Evolutionary conservation across 495 filamentous ascomycete species (phyloP).

Genomic region (Hypoxylon intermedium): DNA sequence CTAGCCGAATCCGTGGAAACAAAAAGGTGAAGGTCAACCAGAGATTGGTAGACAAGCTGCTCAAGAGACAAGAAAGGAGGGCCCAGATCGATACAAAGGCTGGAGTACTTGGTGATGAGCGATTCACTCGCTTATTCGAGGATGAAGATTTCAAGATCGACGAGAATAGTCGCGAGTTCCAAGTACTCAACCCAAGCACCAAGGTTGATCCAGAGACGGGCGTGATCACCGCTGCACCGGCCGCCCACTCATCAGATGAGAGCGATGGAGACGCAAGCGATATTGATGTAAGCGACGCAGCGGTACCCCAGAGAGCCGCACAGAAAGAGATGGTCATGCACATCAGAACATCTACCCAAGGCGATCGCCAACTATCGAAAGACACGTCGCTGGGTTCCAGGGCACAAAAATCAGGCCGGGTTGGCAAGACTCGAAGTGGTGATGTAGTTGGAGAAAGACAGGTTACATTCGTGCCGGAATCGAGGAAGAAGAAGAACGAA

Average conservation of each 20-base stretch:
- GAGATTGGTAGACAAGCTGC: constrained; percentile 80
- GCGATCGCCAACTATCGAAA: constrained; percentile 60
- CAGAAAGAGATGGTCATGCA: constrained; percentile 61
- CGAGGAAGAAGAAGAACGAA: constrained; percentile 60
- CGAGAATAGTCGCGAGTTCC: constrained; percentile 86
- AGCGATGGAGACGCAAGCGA: constrained; percentile 54
- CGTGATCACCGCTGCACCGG: constrained; percentile 17
- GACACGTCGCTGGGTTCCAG: constrained; percentile 77
- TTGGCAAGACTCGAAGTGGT: constrained; percentile 53
- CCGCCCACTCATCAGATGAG: constrained; percentile 35
- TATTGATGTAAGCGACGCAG: constrained; percentile 51
- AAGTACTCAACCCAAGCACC: constrained; percentile 83
- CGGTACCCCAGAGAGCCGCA: constrained; percentile 47
- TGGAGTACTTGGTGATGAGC: constrained; percentile 76
- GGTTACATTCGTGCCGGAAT: constrained; percentile 79
- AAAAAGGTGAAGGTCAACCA: constrained; percentile 94
- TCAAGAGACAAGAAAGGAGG: constrained; percentile 80
- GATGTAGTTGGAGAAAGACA: constrained; percentile 82
- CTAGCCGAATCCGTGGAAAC: constrained; percentile 87
- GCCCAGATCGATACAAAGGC: constrained; percentile 67
- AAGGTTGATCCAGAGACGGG: constrained; percentile 44
- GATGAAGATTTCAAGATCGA: constrained; percentile 93
- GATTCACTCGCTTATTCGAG: constrained; percentile 89
- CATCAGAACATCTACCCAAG: constrained; percentile 69
- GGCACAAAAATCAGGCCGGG: constrained; percentile 54